Percentiles rank a stretch among this genome's conserved stretches.
Evolutionary conservation across 2,329 filamentous ascomycete species (phyloP).

Genomic region (Penicillium hordei): DNA sequence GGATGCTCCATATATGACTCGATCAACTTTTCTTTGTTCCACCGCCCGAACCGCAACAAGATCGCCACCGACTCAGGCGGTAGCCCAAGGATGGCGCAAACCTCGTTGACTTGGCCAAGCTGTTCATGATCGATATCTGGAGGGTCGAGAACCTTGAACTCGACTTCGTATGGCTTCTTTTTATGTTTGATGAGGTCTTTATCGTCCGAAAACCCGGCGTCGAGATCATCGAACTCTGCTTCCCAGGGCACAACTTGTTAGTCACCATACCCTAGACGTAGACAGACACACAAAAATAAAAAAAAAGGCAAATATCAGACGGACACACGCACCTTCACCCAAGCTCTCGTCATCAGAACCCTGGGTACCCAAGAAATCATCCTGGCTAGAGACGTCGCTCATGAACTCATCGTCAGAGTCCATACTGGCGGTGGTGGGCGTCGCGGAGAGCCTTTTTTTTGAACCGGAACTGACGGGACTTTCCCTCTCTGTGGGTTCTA

Average conservation of each 20-base stretch:
- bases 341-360: constrained; percentile 69
- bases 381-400: constrained; percentile 76
- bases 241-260: not conserved
- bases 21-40: constrained; percentile 94
- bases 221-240: constrained; percentile 59
- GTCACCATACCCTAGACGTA: constrained; percentile 1
- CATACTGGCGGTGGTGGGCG: constrained; percentile 62
- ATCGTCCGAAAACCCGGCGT: constrained; percentile 64
- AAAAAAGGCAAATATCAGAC: not conserved
- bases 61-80: constrained; percentile 88
- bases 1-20: constrained; percentile 94
- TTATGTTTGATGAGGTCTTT: constrained; percentile 70
- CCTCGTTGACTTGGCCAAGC: constrained; percentile 80
- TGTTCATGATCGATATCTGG: constrained; percentile 81
- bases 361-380: constrained; percentile 64
- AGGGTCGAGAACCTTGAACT: constrained; percentile 78
- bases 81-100: constrained; percentile 86
- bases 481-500: constrained; percentile 19
- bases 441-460: constrained; percentile 38
- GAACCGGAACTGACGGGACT: constrained; percentile 14
- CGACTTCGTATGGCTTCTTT: constrained; percentile 76
- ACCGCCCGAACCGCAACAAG: constrained; percentile 80
- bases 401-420: constrained; percentile 95
- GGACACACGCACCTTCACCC: constrained; percentile 40
- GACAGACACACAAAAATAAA: not conserved